Evolutionary conservation across 306 rosid genomes (phyloP), one percentile per base, ranked within the genome.

Genomic region (Coriaria nepalensis): DNA sequence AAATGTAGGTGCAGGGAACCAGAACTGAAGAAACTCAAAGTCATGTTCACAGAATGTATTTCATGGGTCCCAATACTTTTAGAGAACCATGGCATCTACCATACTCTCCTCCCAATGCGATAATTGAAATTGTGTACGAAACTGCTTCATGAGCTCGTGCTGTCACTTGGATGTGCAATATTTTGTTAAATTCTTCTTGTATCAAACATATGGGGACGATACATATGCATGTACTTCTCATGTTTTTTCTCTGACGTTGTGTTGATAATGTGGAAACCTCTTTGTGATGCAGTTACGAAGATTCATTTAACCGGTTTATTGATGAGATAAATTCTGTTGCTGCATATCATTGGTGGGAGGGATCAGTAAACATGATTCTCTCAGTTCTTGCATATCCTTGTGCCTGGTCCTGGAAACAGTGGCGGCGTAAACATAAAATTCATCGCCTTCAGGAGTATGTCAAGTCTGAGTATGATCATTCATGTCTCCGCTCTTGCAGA

Each of bases 261-360:
- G 45, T 46, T 35, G 35, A 37, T 36, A 37, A 15, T 45, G 7
- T 57, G 13, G n/a, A n/a, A n/a, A n/a, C n/a, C n/a, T n/a, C n/a
- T n/a, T n/a, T n/a, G n/a, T n/a, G n/a, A n/a, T 64, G 69, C 81
- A 88, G 96, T 65, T 88, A 88, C 34, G 96, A 88, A 71, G 96
- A 83, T 74, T 88, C 93, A 50, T 88, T 83, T 72, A 88, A 88
- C 72, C 83, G 96, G 70, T 88, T 88, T 58, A 88, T 88, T 37
- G 96, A 88, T 68, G 96, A 78, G 68, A 67, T 88, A 60, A 88
- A 88, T 62, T 88, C 93, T 11, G 96, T 88, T 32, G 76, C 95
- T 59, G 96, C 96, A 41, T 88, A 83, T 74, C 90, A 88, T 70
- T 88, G 96, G 96, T 88, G 96, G 96, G 96, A 88, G 64, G 96